Evolutionary conservation across 1,284 basidiomycete species (phyloP).

Genomic region (Papiliotrema flavescens): DNA sequence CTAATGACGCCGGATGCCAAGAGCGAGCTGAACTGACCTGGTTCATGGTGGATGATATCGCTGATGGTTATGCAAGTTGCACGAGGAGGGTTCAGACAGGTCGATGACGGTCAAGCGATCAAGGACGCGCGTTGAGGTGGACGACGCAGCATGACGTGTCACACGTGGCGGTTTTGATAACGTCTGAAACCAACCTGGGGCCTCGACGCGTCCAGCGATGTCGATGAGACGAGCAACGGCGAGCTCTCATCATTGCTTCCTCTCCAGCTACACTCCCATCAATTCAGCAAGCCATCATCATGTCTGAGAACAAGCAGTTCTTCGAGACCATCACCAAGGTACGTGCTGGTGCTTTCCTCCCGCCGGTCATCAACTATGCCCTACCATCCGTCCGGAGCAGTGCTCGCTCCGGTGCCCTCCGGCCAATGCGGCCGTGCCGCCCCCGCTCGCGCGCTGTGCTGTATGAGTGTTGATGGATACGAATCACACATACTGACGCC

Average conservation of each 20-base stretch:
- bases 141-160: background rate
- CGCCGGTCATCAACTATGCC: background rate
- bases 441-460: no score
- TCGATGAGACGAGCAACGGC: no score
- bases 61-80: background rate
- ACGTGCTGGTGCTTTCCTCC: slow-evolving; percentile 19
- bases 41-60: background rate
- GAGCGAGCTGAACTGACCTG: background rate
- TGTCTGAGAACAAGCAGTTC: slow-evolving; percentile 56
- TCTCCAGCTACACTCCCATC: background rate
- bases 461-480: background rate
- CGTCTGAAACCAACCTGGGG: background rate
- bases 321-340: slow-evolving; percentile 78
- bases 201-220: background rate
- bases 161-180: background rate
- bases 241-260: background rate
- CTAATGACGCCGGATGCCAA: no score
- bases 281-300: no score
- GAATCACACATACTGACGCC: background rate
- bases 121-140: background rate
- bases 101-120: background rate
- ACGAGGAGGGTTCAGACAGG: background rate
- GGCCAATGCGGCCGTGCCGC: background rate
- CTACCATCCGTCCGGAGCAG: background rate
- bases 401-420: background rate